Conservation (phyloP, 2,329 filamentous ascomycete genomes). For the Aspergillus versicolor region DNA sequence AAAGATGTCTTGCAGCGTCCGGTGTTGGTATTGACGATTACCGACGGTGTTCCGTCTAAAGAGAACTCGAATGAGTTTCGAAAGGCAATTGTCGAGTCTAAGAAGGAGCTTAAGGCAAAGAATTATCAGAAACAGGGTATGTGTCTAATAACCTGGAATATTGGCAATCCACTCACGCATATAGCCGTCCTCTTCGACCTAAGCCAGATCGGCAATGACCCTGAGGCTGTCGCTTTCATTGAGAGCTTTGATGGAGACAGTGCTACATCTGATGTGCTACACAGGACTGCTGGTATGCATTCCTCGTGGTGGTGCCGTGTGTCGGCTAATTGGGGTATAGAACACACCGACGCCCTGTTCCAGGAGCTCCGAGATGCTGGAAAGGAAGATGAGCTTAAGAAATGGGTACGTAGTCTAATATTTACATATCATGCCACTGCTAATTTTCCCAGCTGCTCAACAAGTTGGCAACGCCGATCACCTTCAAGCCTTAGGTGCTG, state of each 20-base stretch:
- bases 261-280: neutral
- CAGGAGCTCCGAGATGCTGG: neutral
- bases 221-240: neutral
- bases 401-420: neutral
- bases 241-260: neutral
- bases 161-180: neutral
- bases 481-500: neutral
- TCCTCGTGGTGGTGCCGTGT: rapidly evolving
- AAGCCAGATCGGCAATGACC: neutral
- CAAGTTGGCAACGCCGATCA: neutral
- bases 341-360: neutral
- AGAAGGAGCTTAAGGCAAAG: neutral
- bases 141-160: neutral
- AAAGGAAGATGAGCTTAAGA: neutral
- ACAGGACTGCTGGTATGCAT: neutral
- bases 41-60: neutral
- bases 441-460: neutral
- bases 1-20: neutral
- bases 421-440: neutral
- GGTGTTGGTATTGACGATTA: neutral
- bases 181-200: neutral
- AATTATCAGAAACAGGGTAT: neutral
- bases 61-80: neutral
- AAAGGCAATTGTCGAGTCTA: neutral
- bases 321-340: neutral